phyloP scores from a whole-genome alignment of 306 rosid genomes.

The Begonia loranthoides region DNA sequence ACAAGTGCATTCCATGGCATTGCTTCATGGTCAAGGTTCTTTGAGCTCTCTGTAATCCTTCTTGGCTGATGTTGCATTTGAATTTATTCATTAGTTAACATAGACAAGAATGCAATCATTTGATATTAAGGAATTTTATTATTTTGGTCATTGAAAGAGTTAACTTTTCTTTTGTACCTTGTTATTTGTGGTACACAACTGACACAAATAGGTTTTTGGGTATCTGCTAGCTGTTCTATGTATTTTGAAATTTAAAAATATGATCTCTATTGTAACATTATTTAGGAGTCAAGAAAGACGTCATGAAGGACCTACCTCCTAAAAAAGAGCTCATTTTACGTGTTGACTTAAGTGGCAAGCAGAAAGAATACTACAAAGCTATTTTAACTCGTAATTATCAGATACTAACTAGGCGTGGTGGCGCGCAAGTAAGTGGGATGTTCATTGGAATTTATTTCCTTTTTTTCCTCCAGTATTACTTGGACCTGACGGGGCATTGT shows the following conservation, averaged over 20 bases:
- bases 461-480: neutral
- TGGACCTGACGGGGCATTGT: conserved; percentile 7
- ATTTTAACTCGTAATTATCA: conserved; percentile 97
- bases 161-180: too few species aligned
- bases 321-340: conserved; percentile 95
- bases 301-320: conserved; percentile 97
- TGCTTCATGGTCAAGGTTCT: too few species aligned
- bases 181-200: too few species aligned
- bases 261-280: neutral
- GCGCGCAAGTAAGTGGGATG: conserved; percentile 64
- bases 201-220: too few species aligned
- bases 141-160: too few species aligned
- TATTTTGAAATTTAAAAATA: neutral
- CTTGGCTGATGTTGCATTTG: too few species aligned
- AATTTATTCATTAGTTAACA: too few species aligned
- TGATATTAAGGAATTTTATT: too few species aligned
- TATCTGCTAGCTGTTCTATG: too few species aligned
- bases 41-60: too few species aligned
- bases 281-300: conserved; percentile 98
- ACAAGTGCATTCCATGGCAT: too few species aligned
- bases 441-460: conserved; percentile 5
- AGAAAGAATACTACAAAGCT: conserved; percentile 95
- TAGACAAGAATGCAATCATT: too few species aligned
- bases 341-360: conserved; percentile 82
- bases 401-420: conserved; percentile 90